Base-by-base conservation (phyloP, 169 alveolate species). In the Eimeria zaria region DNA sequence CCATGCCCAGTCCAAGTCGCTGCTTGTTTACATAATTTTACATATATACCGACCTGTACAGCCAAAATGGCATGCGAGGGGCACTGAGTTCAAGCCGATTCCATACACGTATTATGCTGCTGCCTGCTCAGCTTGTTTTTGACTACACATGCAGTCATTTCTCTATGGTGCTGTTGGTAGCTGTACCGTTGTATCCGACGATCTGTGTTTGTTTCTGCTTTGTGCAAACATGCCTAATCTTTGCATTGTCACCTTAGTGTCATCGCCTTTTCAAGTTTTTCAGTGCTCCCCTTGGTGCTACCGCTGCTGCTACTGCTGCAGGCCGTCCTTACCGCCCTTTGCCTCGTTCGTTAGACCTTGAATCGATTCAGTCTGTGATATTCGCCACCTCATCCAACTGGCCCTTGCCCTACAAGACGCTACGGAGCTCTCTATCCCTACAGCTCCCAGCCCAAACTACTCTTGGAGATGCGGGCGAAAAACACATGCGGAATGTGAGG, bases 311-410 rank as follows among this genome's bases (percentile, higher is more conserved):
- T 89, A 7, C 78, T 27, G 60, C 24, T 58, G 74, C 92, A 92
- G 96, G 96, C 18, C 96, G 96, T 39, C 90, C 96, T 12, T 92
- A 92, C 85, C 96, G 92, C 11, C 96, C 96, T 36, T 39, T 80
- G 91, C 96, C 96, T 8, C 96, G 85, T 44, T 62, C 92, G 7
- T 48, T 55, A 30, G 89, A 84, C 64, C 74, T 80, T 39, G 85
- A 51, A 41, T 58, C 84, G 36, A 85, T 92, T 36, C 96, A 92
- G 91, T 92, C 96, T 48, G 96, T 92, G 30, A 46, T 92, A 30
- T 92, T 92, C 74, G 92, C 92, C 62, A 46, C 92, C 58, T 87
- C 94, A n/a, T 87, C 64, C 46, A 58, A 62, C 81, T 87, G 81
- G 83, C 94, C 94, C 4, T 39, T 60, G 12, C 94, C 78, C 22